Evolutionary conservation across 768 basidiomycete genomes (phyloP).

Genomic region (Leccinum uliginosum): DNA sequence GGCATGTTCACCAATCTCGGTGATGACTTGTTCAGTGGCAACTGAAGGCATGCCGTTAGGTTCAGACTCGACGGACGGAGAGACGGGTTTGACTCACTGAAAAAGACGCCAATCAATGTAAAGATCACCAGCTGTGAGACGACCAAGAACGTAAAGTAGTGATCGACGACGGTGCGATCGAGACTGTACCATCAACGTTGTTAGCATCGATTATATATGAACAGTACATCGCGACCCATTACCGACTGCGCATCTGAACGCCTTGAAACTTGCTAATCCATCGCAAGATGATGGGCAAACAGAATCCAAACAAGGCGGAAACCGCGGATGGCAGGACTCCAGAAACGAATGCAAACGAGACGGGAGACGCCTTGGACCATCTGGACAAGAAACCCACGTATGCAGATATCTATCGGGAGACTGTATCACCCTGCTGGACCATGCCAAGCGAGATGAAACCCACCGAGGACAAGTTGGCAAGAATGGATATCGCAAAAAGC

Average conservation of each 20-base stretch:
- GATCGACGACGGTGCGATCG: slow-evolving; percentile 87
- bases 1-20: slow-evolving; percentile 44
- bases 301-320: slow-evolving; percentile 83
- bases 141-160: slow-evolving; percentile 92
- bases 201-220: background rate
- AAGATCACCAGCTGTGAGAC: slow-evolving; percentile 94
- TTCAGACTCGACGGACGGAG: background rate
- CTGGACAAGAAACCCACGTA: slow-evolving; percentile 72
- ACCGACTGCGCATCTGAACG: slow-evolving; percentile 32
- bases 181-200: slow-evolving; percentile 46
- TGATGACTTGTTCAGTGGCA: slow-evolving; percentile 38
- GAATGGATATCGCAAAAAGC: slow-evolving; percentile 80
- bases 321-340: slow-evolving; percentile 92
- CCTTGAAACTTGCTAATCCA: slow-evolving; percentile 71
- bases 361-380: slow-evolving; percentile 63
- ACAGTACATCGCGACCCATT: background rate
- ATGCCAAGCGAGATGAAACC: slow-evolving; percentile 22
- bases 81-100: slow-evolving; percentile 50
- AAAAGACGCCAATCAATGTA: slow-evolving; percentile 85
- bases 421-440: background rate
- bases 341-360: slow-evolving; percentile 78
- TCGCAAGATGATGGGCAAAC: slow-evolving; percentile 90
- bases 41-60: slow-evolving; percentile 14
- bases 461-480: slow-evolving; percentile 87
- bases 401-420: slow-evolving; percentile 30